These are phyloP conservation scores for Trametopsis cervina DNA, from an alignment of 768 basidiomycete genomes.

Conservation along the genomic window DNA sequence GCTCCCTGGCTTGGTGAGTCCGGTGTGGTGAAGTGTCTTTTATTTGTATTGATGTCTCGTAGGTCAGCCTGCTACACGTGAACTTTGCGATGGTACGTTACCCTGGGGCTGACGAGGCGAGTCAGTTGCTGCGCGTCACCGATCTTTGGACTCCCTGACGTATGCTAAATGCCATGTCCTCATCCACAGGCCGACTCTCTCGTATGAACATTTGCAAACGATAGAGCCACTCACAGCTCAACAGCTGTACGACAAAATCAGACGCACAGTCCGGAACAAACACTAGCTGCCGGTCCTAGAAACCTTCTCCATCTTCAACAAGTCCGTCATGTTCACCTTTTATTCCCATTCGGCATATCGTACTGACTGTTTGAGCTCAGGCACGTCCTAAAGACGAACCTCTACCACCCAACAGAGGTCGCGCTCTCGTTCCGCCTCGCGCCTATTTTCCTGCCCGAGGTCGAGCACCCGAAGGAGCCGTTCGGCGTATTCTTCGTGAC, in stretches of 20 bases:
- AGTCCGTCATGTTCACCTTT: slow-evolving; percentile 36
- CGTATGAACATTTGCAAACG: slow-evolving; percentile 89
- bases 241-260: slow-evolving; percentile 83
- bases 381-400: too few relatives aligned
- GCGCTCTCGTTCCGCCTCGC: slow-evolving; percentile 94
- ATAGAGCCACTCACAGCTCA: slow-evolving; percentile 77
- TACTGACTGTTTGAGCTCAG: too few relatives aligned
- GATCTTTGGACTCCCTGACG: too few relatives aligned
- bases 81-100: slow-evolving; percentile 98
- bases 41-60: slow-evolving; percentile 1
- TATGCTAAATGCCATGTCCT: too few relatives aligned
- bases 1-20: slow-evolving; percentile 76
- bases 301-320: slow-evolving; percentile 94
- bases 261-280: slow-evolving; percentile 79
- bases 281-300: slow-evolving; percentile 93
- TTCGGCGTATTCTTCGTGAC: slow-evolving; percentile 95
- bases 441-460: slow-evolving; percentile 86
- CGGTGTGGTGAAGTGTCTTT: background rate
- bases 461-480: slow-evolving; percentile 91
- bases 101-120: slow-evolving; percentile 57
- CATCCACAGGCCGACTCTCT: slow-evolving; percentile 89
- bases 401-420: too few relatives aligned
- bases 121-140: slow-evolving; percentile 53
- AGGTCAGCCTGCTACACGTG: slow-evolving; percentile 92
- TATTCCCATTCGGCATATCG: background rate